Conservation (phyloP, 2,329 filamentous ascomycete genomes). For the Monosporascus cannonballus region DNA sequence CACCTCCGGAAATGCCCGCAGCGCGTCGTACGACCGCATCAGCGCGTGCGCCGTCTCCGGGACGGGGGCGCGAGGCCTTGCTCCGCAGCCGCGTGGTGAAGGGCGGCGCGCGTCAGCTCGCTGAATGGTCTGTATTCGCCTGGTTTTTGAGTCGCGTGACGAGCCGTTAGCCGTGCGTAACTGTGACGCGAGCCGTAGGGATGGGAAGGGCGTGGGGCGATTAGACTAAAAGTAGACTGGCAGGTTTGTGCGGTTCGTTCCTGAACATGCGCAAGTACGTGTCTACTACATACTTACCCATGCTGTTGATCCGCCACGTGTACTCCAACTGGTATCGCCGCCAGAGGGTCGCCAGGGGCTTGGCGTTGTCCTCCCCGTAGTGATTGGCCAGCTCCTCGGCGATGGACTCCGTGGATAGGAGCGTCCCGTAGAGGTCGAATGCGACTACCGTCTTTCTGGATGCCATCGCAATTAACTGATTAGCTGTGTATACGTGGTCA, state of each 20-base stretch:
- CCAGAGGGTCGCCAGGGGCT: slow-evolving; percentile 54
- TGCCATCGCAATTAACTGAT: slow-evolving; percentile 4
- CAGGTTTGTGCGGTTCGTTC: no score
- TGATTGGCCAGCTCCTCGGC: slow-evolving; percentile 49
- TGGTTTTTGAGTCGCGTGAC: slow-evolving; percentile 22
- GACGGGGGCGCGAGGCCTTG: slow-evolving; percentile 37
- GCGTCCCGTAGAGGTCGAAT: slow-evolving; percentile 71
- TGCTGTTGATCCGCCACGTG: slow-evolving; percentile 69
- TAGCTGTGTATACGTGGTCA: no score
- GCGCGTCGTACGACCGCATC: slow-evolving; percentile 58
- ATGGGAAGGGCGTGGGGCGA: no score
- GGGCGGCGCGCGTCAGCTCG: slow-evolving; percentile 54
- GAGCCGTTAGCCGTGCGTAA: no score
- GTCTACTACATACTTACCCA: slow-evolving; percentile 46
- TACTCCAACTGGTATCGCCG: slow-evolving; percentile 70
- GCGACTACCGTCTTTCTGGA: slow-evolving; percentile 46
- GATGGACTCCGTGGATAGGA: slow-evolving; percentile 67
- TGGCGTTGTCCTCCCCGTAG: slow-evolving; percentile 52
- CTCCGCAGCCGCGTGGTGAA: slow-evolving; percentile 60
- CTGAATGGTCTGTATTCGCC: slow-evolving; percentile 57
- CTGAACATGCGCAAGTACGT: no score
- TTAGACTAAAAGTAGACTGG: no score
- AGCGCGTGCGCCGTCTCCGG: slow-evolving; percentile 38
- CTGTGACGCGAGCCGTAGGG: no score
- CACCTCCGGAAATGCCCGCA: slow-evolving; percentile 62